Evolutionary conservation across 2,329 filamentous ascomycete genomes (phyloP), one percentile per base, ranked within the genome.

Genomic region (Fusarium xylarioides): DNA sequence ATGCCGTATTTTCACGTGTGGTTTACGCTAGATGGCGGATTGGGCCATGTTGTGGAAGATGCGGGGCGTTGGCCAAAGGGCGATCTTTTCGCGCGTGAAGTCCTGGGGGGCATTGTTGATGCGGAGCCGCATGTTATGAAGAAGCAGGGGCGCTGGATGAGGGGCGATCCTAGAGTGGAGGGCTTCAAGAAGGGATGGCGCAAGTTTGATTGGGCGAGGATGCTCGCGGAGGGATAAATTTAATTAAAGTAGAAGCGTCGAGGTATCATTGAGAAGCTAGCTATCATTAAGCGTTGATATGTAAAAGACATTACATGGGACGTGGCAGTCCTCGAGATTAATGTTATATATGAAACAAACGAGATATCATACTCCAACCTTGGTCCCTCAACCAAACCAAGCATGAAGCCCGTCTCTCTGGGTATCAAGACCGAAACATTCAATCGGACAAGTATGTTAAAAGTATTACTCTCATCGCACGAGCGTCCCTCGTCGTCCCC

Each of bases 1-100:
- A 95, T 97, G 93, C 95, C 97, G 1, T 99, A 99, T 81, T 99
- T 99, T 78, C 96, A 99, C 81, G 95, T 92, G 26, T 99, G 95
- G 95, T 98, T 98, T 80, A 90, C 91, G 58, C 85, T 99, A 2
- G 95, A 99, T 79, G 96, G 96, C 5, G 96, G 96, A 0, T 83
- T 99, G 73, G 96, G 94, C 0, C 96, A 99, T 81, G 86, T 99
- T 14, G 93, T 99, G 1, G 96, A 99, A 82, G 93, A 99, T 76
- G 86, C 91, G 34, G 88, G 90, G 54, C 86, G 91, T 56, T 99
- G 96, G 96, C 97, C 97, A 0, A 90, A 88, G 76, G 95, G 95
- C 0, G 96, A 99, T 82, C 81, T 98, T 23, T 99, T 99, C 80
- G 96, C 96, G 5, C 86, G 96, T 61, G 96, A 98, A 83, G 90